phyloP scores from a whole-genome alignment of 2,329 filamentous ascomycete species.

The Cordyceps militaris region DNA sequence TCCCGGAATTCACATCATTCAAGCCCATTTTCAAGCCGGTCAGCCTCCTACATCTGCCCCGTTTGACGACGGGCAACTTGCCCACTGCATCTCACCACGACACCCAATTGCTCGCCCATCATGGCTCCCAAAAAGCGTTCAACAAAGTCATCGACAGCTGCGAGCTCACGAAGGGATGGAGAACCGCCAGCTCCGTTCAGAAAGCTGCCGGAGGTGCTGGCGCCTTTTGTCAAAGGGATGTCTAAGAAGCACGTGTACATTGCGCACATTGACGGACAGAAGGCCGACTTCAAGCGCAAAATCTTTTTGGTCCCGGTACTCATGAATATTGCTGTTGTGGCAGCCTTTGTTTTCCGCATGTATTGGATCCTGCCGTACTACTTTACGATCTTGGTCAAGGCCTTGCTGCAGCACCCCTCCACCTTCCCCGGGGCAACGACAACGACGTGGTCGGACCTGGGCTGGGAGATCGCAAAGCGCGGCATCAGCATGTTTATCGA shows the following conservation, averaged over 20 bases:
- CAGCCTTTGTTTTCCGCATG: conserved; percentile 60
- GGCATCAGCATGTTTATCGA: conserved; percentile 65
- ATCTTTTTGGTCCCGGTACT: conserved; percentile 74
- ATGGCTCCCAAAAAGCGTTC: conserved; percentile 26
- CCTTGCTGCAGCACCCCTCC: conserved; percentile 59
- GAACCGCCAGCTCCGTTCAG: conserved; percentile 60
- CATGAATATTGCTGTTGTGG: conserved; percentile 63
- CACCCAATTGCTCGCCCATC: not conserved
- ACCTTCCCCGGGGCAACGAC: conserved; percentile 55
- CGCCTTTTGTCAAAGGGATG: conserved; percentile 60
- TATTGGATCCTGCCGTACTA: conserved; percentile 68
- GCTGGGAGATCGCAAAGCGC: conserved; percentile 51
- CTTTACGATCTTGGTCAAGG: conserved; percentile 54
- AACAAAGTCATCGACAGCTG: conserved; percentile 23
- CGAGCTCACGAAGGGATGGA: conserved; percentile 20
- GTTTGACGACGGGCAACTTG: not conserved
- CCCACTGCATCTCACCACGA: not conserved
- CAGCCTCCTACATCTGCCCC: not conserved
- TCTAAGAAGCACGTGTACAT: conserved; percentile 70
- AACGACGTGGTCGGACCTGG: conserved; percentile 50
- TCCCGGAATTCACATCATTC: not conserved
- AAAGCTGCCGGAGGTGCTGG: conserved; percentile 53
- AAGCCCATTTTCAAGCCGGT: not conserved
- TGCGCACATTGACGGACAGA: conserved; percentile 70
- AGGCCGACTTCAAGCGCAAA: conserved; percentile 65